These are phyloP conservation scores for Salvia hispanica DNA, from an alignment of 257 asterid genomes.

Conservation along the genomic window DNA sequence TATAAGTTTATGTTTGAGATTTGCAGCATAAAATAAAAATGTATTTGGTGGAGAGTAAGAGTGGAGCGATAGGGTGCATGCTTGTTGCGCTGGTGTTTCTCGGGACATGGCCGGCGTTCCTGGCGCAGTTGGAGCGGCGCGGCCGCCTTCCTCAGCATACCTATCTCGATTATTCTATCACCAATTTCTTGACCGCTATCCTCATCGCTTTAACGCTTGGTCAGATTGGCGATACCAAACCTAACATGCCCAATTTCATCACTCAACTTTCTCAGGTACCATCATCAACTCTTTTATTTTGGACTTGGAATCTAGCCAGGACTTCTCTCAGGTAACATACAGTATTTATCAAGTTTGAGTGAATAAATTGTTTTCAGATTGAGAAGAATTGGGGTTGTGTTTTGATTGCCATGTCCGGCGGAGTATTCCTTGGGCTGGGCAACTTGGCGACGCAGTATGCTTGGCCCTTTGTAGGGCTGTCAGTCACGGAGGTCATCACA, in stretches of 20 bases:
- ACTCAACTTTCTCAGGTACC: constrained; percentile 50
- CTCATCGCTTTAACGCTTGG: constrained; percentile 50
- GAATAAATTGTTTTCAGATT: neutral
- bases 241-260: constrained; percentile 42
- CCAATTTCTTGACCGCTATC: constrained; percentile 45
- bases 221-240: constrained; percentile 42
- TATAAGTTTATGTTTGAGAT: neutral
- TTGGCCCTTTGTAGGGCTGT: constrained; percentile 55
- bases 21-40: constrained; percentile 19
- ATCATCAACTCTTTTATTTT: too few relatives aligned
- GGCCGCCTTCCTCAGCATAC: constrained; percentile 66
- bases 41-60: constrained; percentile 57
- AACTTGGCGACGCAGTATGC: constrained; percentile 53
- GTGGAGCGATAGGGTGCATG: constrained; percentile 59
- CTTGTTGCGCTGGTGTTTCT: constrained; percentile 44
- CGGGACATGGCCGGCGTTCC: constrained; percentile 64
- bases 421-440: constrained; percentile 48
- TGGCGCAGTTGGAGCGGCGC: constrained; percentile 49
- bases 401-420: constrained; percentile 53
- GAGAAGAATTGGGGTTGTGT: constrained; percentile 53
- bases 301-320: too few relatives aligned
- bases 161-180: constrained; percentile 49
- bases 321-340: too few relatives aligned
- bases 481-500: constrained; percentile 56
- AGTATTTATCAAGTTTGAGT: too few relatives aligned